Evolutionary conservation across 371 early-diverging fungal genomes (phyloP).

Genomic region (Syncephalastrum sp.): DNA sequence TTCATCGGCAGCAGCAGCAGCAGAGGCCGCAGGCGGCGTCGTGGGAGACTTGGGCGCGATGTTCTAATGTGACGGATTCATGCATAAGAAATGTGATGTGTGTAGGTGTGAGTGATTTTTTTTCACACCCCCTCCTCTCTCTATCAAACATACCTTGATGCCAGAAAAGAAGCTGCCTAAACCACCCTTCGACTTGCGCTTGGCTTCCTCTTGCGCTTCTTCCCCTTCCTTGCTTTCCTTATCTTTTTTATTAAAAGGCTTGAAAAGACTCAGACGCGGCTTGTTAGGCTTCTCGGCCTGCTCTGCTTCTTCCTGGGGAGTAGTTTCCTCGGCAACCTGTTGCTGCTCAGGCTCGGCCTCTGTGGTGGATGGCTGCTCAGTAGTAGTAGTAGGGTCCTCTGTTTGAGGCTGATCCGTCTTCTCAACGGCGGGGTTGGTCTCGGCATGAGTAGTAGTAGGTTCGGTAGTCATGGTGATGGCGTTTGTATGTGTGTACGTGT

Average conservation of each 20-base stretch:
- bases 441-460: no score
- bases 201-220: conserved; percentile 5
- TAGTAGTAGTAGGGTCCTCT: not conserved
- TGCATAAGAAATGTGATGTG: not conserved
- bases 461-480: not conserved
- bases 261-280: no score
- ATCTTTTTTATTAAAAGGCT: conserved; percentile 3
- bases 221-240: conserved; percentile 1
- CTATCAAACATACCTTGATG: conserved; percentile 11
- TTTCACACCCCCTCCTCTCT: not conserved
- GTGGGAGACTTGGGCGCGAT: conserved; percentile 12
- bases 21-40: conserved; percentile 2
- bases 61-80: conserved; percentile 9
- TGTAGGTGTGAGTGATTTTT: conserved; percentile 3
- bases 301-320: not conserved
- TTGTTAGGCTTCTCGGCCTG: not conserved
- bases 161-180: conserved; percentile 11
- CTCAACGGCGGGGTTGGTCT: no score
- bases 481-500: not conserved
- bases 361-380: not conserved
- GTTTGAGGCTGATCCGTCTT: not conserved
- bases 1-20: not conserved
- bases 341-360: not conserved
- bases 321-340: not conserved
- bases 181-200: conserved; percentile 17